Base-by-base conservation (phyloP, 768 basidiomycete genomes). In the Sporobolomyces pararoseus region DNA sequence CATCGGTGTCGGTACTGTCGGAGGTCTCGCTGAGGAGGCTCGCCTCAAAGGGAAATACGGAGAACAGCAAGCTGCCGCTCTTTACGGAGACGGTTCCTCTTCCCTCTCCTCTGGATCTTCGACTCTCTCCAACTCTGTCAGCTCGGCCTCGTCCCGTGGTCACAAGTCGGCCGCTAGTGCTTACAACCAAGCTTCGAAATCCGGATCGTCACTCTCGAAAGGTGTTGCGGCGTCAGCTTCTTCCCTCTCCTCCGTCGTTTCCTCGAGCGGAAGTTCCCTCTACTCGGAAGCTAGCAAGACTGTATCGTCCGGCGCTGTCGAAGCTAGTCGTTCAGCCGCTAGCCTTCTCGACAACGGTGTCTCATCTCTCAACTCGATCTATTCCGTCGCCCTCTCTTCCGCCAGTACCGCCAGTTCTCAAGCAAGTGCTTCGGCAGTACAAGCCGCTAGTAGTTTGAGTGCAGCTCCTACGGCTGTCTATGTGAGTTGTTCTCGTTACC, bases 11-110 rank as follows among this genome's bases (percentile, higher is more conserved):
- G 68, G 46, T 4, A 32, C 31, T 9, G 65, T 77, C 76, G 68
- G 77, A 71, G 68, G 68, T 12, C 65, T 63, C 19, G 76, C 70
- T 21, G 73, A 75, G 65, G 76, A 77, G 46, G 76, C 76, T 12
- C 70, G 70, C 29, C 66, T 77, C 54, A 77, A 77, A 68, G 65
- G 27, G 59, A 70, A 71, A 55, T 72, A 71, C 65, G 70, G 60
- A 42, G 78, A 79, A 68, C 75, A 79, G 72, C 79, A 80, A 70
- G 79, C 77, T 64, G 75, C 80, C 65, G 68, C 68, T 32, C 72
- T 76, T 46, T 75, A 73, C 61, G 74, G 67, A 37, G 42, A 71
- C 34, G 77, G 75, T 23, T 60, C 71, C 13, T n/a, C 35, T n/a
- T 58, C 57, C 10, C 6, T 25, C 37, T 58, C 58, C 6, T 34